phyloP scores from a whole-genome alignment of 2,329 filamentous ascomycete species.

The Neobulgaria alba region DNA sequence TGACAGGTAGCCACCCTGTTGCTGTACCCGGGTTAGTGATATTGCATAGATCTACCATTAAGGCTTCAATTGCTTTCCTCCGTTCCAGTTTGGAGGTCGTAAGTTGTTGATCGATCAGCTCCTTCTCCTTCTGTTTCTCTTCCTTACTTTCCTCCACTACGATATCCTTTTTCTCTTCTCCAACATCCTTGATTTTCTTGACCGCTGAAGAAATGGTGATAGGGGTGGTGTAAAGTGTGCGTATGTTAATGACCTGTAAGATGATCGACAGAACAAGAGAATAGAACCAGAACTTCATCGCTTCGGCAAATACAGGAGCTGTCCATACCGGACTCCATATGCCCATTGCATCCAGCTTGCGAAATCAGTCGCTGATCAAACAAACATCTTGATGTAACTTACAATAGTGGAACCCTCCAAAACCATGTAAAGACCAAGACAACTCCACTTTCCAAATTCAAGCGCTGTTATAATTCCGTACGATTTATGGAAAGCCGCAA shows the following conservation, averaged over 20 bases:
- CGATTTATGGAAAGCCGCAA: constrained; percentile 30
- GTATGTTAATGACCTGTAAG: background rate
- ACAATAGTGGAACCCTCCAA: constrained; percentile 56
- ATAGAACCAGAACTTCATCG: constrained; percentile 62
- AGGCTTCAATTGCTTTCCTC: constrained; percentile 34
- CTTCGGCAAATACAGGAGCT: constrained; percentile 43
- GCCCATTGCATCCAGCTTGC: constrained; percentile 40
- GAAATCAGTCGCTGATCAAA: constrained; percentile 1
- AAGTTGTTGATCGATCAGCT: constrained; percentile 17
- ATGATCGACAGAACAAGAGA: constrained; percentile 28
- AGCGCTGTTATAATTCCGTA: constrained; percentile 32
- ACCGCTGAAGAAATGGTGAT: background rate
- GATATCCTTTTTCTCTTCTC: background rate
- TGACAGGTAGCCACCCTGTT: constrained; percentile 49
- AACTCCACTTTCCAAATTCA: constrained; percentile 47
- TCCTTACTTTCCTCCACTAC: background rate
- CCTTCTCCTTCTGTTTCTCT: background rate
- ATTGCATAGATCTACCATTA: constrained; percentile 52
- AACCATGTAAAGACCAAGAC: constrained; percentile 57
- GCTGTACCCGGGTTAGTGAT: constrained; percentile 49
- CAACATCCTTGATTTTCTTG: too few species aligned
- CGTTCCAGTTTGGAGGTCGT: constrained; percentile 24
- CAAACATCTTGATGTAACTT: constrained; percentile 34
- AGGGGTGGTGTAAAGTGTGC: background rate
- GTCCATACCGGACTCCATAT: constrained; percentile 36